Evolutionary conservation across 441 rosid genomes (phyloP).

Genomic region (Adansonia rubrostipa): DNA sequence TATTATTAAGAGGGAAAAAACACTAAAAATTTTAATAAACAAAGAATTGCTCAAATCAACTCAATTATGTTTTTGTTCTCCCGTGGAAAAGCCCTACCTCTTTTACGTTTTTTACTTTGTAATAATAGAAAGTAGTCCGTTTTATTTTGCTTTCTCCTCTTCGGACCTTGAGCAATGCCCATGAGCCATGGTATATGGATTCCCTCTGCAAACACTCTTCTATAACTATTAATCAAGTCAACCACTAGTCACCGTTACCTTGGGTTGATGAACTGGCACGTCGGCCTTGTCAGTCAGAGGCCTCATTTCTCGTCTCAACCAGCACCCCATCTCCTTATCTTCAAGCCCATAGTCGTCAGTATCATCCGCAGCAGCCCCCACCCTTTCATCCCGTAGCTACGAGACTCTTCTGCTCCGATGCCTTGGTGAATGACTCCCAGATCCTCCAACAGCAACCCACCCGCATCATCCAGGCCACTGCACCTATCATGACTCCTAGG

Average conservation of each 20-base stretch:
- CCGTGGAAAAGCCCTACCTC: too few species aligned
- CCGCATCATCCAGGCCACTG: slow-evolving; percentile 64
- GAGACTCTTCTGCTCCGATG: slow-evolving; percentile 49
- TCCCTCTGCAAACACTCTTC: not conserved
- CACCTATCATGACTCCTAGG: slow-evolving; percentile 60
- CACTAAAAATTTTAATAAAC: too few species aligned
- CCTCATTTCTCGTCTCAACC: slow-evolving; percentile 63
- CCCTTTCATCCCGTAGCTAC: slow-evolving; percentile 33
- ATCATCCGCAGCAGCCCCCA: slow-evolving; percentile 12
- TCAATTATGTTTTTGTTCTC: too few species aligned
- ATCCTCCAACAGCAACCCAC: slow-evolving; percentile 29
- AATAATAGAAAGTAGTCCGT: not conserved
- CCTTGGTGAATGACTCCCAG: slow-evolving; percentile 46
- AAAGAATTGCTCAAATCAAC: too few species aligned
- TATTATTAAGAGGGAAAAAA: too few species aligned
- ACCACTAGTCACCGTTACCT: not conserved
- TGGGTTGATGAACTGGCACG: slow-evolving; percentile 40
- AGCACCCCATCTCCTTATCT: slow-evolving; percentile 33
- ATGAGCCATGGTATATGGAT: not conserved
- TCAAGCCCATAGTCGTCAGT: slow-evolving; percentile 8
- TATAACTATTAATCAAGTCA: not conserved
- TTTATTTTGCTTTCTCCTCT: not conserved
- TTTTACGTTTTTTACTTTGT: too few species aligned
- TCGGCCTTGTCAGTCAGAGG: slow-evolving; percentile 72
- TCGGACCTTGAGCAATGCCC: not conserved